Percentiles rank a stretch among this genome's conserved stretches.
These are phyloP conservation scores for Gnetum montanum DNA, from an alignment of 75 land plant species.

Conservation along the genomic window DNA sequence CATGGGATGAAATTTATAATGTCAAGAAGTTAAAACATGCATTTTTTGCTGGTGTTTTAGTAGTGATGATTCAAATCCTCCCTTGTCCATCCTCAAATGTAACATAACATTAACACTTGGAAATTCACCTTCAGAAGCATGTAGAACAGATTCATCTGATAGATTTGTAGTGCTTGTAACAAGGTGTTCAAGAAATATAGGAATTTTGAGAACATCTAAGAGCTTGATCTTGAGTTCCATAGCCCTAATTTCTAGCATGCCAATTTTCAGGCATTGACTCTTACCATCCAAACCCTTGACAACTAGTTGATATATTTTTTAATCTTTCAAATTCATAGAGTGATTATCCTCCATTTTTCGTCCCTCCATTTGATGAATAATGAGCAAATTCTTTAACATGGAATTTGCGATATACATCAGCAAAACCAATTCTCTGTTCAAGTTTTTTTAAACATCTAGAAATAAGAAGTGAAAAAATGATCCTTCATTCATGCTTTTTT, in stretches of 20 bases:
- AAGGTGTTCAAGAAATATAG: conserved; percentile 14
- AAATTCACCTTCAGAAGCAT: conserved; percentile 14
- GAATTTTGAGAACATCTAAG: conserved; percentile 14
- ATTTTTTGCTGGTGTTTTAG: too few relatives aligned
- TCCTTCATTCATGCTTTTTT: too few relatives aligned
- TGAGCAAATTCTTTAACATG: too few relatives aligned
- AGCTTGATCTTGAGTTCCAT: conserved; percentile 16
- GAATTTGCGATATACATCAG: too few relatives aligned
- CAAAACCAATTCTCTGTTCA: too few relatives aligned
- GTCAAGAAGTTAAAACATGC: too few relatives aligned
- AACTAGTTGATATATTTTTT: conserved; percentile 24
- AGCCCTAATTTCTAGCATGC: conserved; percentile 9
- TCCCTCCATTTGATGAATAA: too few relatives aligned
- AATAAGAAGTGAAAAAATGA: too few relatives aligned
- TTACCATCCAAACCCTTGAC: conserved; percentile 37
- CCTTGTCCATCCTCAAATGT: conserved; percentile 80
- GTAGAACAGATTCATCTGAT: conserved; percentile 14
- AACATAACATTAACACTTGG: conserved; percentile 34
- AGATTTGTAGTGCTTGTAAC: conserved; percentile 11
- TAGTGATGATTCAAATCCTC: conserved; percentile 94
- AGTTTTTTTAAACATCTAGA: too few relatives aligned
- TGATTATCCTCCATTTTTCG: too few relatives aligned
- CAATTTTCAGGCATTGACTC: conserved; percentile 21
- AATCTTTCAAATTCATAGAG: too few relatives aligned
- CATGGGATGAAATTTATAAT: too few relatives aligned